A percentile compares a stretch with the other conserved stretches of the same genome.
These are phyloP conservation scores for Penicillium sp. DNA, from an alignment of 2,329 filamentous ascomycete genomes.

Conservation along the genomic window DNA sequence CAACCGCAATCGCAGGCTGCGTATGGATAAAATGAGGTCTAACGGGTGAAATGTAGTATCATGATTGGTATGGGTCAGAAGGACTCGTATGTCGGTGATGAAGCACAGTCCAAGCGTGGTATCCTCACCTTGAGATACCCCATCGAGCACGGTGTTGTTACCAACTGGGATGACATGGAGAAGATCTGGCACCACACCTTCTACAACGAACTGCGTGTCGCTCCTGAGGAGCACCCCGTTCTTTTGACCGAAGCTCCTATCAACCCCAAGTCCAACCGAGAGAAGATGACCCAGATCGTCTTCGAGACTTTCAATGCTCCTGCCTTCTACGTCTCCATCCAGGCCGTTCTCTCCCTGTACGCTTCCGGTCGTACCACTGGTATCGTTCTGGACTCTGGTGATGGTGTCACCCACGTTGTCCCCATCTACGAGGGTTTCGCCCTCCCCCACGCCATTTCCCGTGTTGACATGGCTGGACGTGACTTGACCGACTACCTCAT, in stretches of 20 bases:
- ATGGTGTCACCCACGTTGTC: slow-evolving; percentile 99
- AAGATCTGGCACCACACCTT: slow-evolving; percentile 99
- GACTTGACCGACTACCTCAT: slow-evolving; percentile 99
- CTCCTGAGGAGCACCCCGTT: slow-evolving; percentile 99
- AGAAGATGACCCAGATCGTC: slow-evolving; percentile 99
- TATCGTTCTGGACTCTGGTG: slow-evolving; percentile 99
- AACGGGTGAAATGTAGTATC: slow-evolving; percentile 62
- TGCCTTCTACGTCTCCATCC: slow-evolving; percentile 99
- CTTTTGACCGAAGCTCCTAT: slow-evolving; percentile 98
- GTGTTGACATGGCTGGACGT: slow-evolving; percentile 99
- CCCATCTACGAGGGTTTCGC: slow-evolving; percentile 99
- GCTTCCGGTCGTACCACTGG: slow-evolving; percentile 99
- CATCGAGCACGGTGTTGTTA: slow-evolving; percentile 99
- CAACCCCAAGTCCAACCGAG: slow-evolving; percentile 99
- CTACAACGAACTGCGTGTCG: slow-evolving; percentile 99
- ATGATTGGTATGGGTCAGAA: slow-evolving; percentile 99
- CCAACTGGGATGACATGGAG: slow-evolving; percentile 99
- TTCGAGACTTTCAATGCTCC: slow-evolving; percentile 99
- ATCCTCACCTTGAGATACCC: slow-evolving; percentile 99
- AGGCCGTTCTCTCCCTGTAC: slow-evolving; percentile 98
- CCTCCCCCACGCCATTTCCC: slow-evolving; percentile 98
- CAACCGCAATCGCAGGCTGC: neutral
- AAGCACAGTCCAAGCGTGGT: slow-evolving; percentile 99
- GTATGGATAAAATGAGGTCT: neutral
- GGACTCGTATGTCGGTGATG: slow-evolving; percentile 99